Evolutionary conservation across 2,329 filamentous ascomycete genomes (phyloP), one percentile per base, ranked within the genome.

Genomic region (Aspergillus nomiae): DNA sequence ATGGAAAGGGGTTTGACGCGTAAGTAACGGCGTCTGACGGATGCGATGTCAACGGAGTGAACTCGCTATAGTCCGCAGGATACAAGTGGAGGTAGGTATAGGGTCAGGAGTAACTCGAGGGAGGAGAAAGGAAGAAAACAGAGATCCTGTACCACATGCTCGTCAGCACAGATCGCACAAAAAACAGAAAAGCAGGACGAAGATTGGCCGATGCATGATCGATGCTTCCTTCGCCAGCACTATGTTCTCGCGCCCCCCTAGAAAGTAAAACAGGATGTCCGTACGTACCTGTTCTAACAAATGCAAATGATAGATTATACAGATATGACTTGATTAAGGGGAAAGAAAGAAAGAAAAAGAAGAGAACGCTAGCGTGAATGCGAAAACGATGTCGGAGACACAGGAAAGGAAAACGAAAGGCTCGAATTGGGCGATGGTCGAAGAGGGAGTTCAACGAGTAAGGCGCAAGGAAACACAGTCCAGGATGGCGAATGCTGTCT

Each of bases 271-370:
- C 24, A 28, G 57, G 51, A 51, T 41, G 28, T 28, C 34, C 64
- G 65, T 73, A 76, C 64, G 65, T 73, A 76, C 74, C 74, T 75
- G 70, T 69, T 73, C 67, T 70, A 71, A 21, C 58, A 70, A 69
- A 67, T 69, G 67, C 65, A 61, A 66, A 66, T 61, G 65, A 71
- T 63, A 66, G 66, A 69, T 67, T 74, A 75, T 74, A 73, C 67
- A 71, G 64, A 69, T 75, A 74, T 73, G 51, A 55, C n/a, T 38
- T 19, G 73, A 70, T 48, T 14, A 26, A 26, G 19, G 12, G n/a
- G 14, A 26, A 26, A 12, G 24, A 59, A 16, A 36, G 34, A 62
- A 73, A 66, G 68, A 70, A 24, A 24, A 24, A 70, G 45, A 69
- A 69, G 46, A 58, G 69, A 61, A 62, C 65, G 67, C 64, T 68